Evolutionary conservation across 176 grass and related monocot genomes (phyloP).

Genomic region (Hordeum vulgare): DNA sequence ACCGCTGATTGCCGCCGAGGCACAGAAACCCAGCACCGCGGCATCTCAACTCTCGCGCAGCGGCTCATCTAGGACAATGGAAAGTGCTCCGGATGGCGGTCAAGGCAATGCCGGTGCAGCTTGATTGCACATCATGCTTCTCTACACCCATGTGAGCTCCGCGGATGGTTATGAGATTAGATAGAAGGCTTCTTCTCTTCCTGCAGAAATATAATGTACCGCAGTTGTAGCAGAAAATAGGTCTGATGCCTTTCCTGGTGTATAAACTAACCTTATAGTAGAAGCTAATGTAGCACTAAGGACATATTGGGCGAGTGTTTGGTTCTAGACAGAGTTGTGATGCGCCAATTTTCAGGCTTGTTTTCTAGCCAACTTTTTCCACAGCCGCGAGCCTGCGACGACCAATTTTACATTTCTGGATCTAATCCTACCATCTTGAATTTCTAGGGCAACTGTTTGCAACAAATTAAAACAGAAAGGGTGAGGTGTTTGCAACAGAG

Average conservation of each 20-base stretch:
- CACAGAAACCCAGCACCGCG: slow-evolving; percentile 24
- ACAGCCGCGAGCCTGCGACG: too few relatives aligned
- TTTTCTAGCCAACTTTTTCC: too few relatives aligned
- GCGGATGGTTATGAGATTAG: background rate
- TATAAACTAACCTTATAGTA: background rate
- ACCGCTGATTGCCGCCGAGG: slow-evolving; percentile 4
- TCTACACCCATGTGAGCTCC: background rate
- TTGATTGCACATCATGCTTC: background rate
- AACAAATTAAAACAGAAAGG: too few relatives aligned
- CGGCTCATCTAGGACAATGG: slow-evolving; percentile 36
- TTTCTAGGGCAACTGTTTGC: too few relatives aligned
- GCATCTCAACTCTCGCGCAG: slow-evolving; percentile 40
- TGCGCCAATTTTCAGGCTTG: too few relatives aligned
- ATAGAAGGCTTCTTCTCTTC: background rate
- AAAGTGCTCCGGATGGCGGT: slow-evolving; percentile 23
- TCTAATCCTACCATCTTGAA: too few relatives aligned
- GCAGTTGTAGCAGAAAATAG: background rate
- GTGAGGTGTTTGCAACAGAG: too few relatives aligned
- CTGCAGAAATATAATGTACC: background rate
- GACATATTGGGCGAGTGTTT: too few relatives aligned
- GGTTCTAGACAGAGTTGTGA: too few relatives aligned
- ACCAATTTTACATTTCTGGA: too few relatives aligned
- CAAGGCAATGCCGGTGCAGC: slow-evolving; percentile 12
- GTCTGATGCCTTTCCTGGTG: background rate
- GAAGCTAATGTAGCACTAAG: too few relatives aligned